Base-by-base conservation (phyloP, 1,284 basidiomycete genomes). In the Sanghuangporus sanghuang region DNA sequence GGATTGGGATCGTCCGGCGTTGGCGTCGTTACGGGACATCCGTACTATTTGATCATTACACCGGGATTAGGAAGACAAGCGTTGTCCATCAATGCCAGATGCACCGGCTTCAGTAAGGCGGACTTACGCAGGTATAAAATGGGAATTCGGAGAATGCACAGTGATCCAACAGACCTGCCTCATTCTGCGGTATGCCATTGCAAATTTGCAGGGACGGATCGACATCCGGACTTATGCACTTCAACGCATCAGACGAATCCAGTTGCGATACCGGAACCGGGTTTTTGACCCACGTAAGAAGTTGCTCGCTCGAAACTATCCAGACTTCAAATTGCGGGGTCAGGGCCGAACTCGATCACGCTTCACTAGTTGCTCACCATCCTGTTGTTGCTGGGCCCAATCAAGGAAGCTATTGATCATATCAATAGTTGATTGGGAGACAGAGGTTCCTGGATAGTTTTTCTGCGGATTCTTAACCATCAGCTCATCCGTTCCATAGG, bases 381-480 rank as follows among this genome's bases (percentile, higher is more conserved):
- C 82, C 63, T 82, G 82, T 70, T 88, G 85, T 64, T 81, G 69
- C 71, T 92, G 90, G 16, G 87, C 90, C 90, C 91, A 94, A 74
- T 93, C 90, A 49, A 93, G 78, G 79, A 92, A 93, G 16, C 78
- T 69, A 71, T 92, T 92, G 73, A 93, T 84, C 89, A 91, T 90
- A 49, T 78, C 72, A 69, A 90, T 86, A 8, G 82, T 87, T 2
- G 78, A 77, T 57, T 78, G 79, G 16, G 77, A 74, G 2, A 78
- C 74, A 11, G 74, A 73, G 38, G 85, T 79, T 58, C 86, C 86
- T 46, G 87, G 87, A 67, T 86, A 85, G 5, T 77, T 81, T 9
- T 73, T 76, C 81, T 82, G 12, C 50, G 50, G 50, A 23, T 36
- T 42, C 21, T n/a, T n/a, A n/a, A 8, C 12, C 18, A 14, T 36